phyloP scores from a whole-genome alignment of 2,329 filamentous ascomycete species.

The Phialophora macrospora region DNA sequence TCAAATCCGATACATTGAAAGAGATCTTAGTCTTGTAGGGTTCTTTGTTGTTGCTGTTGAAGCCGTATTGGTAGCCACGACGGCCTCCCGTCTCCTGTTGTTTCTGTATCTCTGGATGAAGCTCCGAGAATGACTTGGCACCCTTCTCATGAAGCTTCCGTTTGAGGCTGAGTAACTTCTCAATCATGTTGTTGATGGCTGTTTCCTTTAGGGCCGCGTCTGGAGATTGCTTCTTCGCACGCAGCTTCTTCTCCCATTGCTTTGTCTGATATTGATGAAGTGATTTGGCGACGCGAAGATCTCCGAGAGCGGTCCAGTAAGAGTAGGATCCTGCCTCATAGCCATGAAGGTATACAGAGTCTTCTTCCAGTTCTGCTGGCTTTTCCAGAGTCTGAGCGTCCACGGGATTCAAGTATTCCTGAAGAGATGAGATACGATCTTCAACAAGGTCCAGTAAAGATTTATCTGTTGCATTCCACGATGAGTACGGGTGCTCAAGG shows the following conservation, averaged over 20 bases:
- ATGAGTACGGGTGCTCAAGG: conserved; percentile 32
- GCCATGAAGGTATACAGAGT: conserved; percentile 55
- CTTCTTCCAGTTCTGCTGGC: conserved; percentile 45
- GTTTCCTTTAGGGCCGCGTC: conserved; percentile 58
- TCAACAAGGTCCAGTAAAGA: conserved; percentile 67
- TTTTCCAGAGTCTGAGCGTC: conserved; percentile 14
- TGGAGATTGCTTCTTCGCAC: conserved; percentile 39
- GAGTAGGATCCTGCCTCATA: conserved; percentile 64
- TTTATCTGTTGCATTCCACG: conserved; percentile 35
- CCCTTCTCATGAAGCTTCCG: conserved; percentile 59
- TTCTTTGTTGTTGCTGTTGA: conserved; percentile 30
- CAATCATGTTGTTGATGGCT: conserved; percentile 59
- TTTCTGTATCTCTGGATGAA: conserved; percentile 66
- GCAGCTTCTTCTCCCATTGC: conserved; percentile 45
- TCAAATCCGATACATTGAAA: conserved; percentile 59
- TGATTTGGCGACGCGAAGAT: conserved; percentile 47
- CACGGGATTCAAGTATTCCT: conserved; percentile 48
- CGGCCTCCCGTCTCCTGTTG: conserved; percentile 40
- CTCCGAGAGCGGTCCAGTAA: conserved; percentile 57
- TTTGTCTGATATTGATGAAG: conserved; percentile 38
- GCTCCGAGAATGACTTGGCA: conserved; percentile 69
- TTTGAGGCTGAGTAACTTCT: conserved; percentile 62
- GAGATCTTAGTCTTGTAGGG: conserved; percentile 58
- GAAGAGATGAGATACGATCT: conserved; percentile 57
- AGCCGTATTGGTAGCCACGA: conserved; percentile 15